phyloP scores from a whole-genome alignment of 257 asterid genomes.

The Penstemon eatonii region DNA sequence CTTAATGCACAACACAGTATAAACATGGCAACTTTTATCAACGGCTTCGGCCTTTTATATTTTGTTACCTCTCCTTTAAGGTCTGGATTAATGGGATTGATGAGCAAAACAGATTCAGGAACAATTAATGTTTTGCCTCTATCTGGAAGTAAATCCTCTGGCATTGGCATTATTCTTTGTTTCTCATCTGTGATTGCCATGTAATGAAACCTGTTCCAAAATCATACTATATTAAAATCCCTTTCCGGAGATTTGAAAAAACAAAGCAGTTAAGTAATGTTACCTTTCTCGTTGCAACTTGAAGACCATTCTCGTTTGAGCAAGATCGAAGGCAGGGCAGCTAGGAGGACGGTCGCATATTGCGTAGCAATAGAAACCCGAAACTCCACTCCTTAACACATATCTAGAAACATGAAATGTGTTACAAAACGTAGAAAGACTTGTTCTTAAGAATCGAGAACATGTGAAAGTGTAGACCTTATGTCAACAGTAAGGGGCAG shows the following conservation, averaged over 20 bases:
- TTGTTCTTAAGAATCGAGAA: background rate
- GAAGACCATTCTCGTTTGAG: constrained; percentile 52
- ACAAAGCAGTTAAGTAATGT: background rate
- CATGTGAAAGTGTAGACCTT: constrained; percentile 27
- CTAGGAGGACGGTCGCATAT: constrained; percentile 45
- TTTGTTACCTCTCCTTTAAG: constrained; percentile 57
- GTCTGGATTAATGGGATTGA: constrained; percentile 58
- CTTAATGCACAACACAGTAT: background rate
- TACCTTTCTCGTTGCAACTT: constrained; percentile 50
- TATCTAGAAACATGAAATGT: constrained; percentile 31
- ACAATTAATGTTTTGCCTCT: constrained; percentile 55
- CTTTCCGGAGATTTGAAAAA: background rate
- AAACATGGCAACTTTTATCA: background rate
- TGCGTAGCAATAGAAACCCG: constrained; percentile 59
- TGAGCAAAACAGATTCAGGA: constrained; percentile 56
- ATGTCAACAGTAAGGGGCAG: constrained; percentile 51
- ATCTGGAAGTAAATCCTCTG: constrained; percentile 50
- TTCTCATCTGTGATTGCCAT: constrained; percentile 63
- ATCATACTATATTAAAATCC: background rate
- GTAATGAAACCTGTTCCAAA: constrained; percentile 50
- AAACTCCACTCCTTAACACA: constrained; percentile 49
- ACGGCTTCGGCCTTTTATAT: background rate
- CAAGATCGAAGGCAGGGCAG: constrained; percentile 50
- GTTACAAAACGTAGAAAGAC: background rate
- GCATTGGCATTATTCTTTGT: constrained; percentile 65